Evolutionary conservation across 352 stramenopile species (phyloP), one percentile per base, ranked within the genome.

Genomic region (Phytophthora multivora): DNA sequence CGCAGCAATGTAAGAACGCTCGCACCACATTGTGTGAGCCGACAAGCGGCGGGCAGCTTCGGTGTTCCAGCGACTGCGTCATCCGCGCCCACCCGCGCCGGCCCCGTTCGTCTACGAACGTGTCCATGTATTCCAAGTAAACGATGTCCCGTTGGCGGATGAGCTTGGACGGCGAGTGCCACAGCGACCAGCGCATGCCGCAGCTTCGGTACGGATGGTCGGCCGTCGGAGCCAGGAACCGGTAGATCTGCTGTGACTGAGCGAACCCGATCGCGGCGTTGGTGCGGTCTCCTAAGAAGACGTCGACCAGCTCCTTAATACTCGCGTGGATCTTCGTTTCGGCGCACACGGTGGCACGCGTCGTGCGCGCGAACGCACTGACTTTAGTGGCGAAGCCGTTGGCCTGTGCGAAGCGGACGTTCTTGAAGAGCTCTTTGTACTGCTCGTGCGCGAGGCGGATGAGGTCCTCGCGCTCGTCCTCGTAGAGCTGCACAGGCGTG

Each of bases 41-140:
- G 18, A 69, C 58, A 7, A 90, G 71, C 25, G 79, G 49, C 16
- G 80, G 80, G 45, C 79, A 89, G 59, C 75, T 88, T 7, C 76
- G 80, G 55, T 89, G 75, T 25, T 82, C 76, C 42, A 91, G 53
- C n/a, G 80, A 89, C 53, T 87, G 79, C 6, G 79, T 83, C 53
- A 79, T 84, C 12, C 66, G 54, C 1, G 83, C 83, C 83, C 83
- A 91, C 6, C 83, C 80, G 25, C 71, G 70, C 19, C 77, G 78
- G 0, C 80, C 83, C 12, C 76, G 46, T 28, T 87, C 74, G 55
- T 85, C 70, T 15, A 88, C 63, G 40, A 89, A 91, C 18, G 64
- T 71, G 58, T 91, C 78, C 71, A 80, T 87, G 59, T 85, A 86
- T 62, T 89, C 80, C 41, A 89, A 62, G 66, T 86, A 89, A 38